Evolutionary conservation across 768 basidiomycete species (phyloP).

Genomic region (Pleurotus citrinopileatus): DNA sequence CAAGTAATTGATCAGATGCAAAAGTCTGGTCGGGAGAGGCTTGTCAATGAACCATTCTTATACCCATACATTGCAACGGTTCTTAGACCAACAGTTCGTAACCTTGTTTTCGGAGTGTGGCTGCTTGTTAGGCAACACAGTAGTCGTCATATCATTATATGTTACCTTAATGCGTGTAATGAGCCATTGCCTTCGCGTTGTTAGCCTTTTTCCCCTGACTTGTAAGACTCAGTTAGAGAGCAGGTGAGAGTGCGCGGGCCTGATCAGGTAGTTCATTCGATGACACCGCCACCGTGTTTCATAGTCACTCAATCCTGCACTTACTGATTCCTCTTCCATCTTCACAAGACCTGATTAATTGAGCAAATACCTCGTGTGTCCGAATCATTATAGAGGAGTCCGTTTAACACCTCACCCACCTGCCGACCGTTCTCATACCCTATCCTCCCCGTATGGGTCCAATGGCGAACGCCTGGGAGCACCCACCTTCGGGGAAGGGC

Average conservation of each 20-base stretch:
- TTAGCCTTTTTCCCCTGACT: no score
- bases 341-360: no score
- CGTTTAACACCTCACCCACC: no score
- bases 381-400: no score
- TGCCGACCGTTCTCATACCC: background rate
- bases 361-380: no score
- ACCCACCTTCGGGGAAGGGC: conserved; percentile 18
- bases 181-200: background rate
- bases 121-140: background rate
- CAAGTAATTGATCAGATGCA: no score
- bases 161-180: conserved; percentile 10
- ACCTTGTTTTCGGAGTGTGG: background rate
- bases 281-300: conserved; percentile 2
- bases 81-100: background rate
- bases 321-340: no score
- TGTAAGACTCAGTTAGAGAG: no score
- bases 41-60: conserved; percentile 25
- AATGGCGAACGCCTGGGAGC: conserved; percentile 34
- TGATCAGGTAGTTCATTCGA: no score
- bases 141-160: conserved; percentile 8
- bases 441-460: background rate
- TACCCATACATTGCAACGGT: conserved; percentile 23
- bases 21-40: conserved; percentile 24
- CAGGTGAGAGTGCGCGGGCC: no score
- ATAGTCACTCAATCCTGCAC: no score